Evolutionary conservation across 305 asterid species (phyloP).

Genomic region (Fraxinus greggii): DNA sequence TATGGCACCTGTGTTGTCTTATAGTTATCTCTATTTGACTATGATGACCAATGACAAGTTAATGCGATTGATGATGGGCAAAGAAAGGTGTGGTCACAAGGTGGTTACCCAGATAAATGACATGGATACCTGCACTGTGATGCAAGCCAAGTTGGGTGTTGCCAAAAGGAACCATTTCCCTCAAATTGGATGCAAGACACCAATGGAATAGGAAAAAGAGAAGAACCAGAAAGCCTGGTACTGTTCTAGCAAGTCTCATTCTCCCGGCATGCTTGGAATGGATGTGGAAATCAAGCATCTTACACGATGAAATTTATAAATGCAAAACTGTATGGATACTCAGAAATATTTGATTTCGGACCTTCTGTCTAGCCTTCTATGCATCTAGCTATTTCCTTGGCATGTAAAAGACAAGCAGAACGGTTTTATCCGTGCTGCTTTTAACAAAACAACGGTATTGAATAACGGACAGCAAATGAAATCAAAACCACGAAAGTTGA

Average conservation of each 20-base stretch:
- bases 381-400: background rate
- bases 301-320: background rate
- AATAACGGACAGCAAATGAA: constrained; percentile 12
- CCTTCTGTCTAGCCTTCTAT: background rate
- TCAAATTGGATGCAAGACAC: background rate
- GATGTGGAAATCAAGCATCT: background rate
- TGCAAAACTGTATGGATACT: background rate
- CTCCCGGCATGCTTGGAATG: background rate
- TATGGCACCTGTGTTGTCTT: background rate
- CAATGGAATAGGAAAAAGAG: background rate
- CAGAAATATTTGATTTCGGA: background rate
- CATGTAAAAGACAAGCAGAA: background rate
- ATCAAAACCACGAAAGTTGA: constrained; percentile 19
- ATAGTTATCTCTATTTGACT: background rate
- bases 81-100: background rate
- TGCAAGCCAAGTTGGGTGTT: background rate
- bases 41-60: background rate
- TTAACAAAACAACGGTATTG: background rate
- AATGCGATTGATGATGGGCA: background rate
- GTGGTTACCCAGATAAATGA: background rate
- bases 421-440: background rate
- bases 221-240: background rate
- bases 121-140: background rate
- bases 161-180: background rate
- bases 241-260: background rate